A percentile compares a stretch with the other conserved stretches of the same genome.
These are phyloP conservation scores for Phytophthora macrochlamydospora DNA, from an alignment of 352 stramenopile genomes.

Conservation along the genomic window DNA sequence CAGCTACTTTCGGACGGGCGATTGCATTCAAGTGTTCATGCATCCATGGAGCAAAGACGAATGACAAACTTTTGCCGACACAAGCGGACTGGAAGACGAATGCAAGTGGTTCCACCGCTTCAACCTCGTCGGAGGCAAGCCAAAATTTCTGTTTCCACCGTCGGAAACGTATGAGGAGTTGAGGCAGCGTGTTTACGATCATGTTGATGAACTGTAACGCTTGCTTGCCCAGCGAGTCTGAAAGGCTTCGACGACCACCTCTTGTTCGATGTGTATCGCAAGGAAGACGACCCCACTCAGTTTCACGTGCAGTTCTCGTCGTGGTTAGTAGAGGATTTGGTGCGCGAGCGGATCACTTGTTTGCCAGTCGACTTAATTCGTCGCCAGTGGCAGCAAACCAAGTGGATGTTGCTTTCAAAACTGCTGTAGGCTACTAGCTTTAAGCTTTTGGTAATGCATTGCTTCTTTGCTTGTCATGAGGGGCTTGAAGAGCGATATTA, in stretches of 20 bases:
- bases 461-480: no score
- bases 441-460: no score
- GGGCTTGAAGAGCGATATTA: no score
- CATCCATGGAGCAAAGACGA: no score
- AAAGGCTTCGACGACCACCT: slow-evolving; percentile 16
- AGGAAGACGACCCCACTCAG: neutral
- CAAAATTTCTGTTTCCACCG: slow-evolving; percentile 28
- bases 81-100: slow-evolving; percentile 14
- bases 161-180: slow-evolving; percentile 12
- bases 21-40: no score
- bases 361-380: neutral
- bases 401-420: slow-evolving; percentile 1
- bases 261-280: slow-evolving; percentile 10
- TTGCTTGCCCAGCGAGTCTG: neutral
- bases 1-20: no score
- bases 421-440: no score
- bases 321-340: slow-evolving; percentile 16
- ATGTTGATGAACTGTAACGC: neutral
- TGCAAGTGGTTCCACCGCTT: slow-evolving; percentile 25
- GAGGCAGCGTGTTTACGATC: neutral
- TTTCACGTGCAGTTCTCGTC: slow-evolving; percentile 16
- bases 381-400: slow-evolving; percentile 4
- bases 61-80: slow-evolving; percentile 8
- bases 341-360: slow-evolving; percentile 2
- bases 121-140: slow-evolving; percentile 32